Evolutionary conservation across 2,329 filamentous ascomycete species (phyloP).

Genomic region (Zasmidium cellare): DNA sequence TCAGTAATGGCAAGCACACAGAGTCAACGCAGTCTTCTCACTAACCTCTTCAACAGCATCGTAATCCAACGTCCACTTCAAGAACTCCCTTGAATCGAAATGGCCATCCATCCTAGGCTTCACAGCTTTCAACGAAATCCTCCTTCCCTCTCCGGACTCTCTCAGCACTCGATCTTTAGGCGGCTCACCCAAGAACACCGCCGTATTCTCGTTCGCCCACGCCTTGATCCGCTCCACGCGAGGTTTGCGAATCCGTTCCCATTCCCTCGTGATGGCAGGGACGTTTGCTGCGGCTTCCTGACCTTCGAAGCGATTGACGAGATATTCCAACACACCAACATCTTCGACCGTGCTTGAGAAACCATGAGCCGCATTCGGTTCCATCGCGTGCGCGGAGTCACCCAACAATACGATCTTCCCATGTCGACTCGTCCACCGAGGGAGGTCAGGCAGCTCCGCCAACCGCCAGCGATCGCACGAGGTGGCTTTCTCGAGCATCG

Average conservation of each 20-base stretch:
- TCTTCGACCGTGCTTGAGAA: conserved; percentile 12
- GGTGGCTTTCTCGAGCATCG: not conserved
- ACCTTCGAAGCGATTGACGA: conserved; percentile 1
- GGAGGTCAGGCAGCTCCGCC: conserved; percentile 6
- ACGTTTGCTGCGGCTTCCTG: not conserved
- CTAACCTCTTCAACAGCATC: conserved; percentile 12
- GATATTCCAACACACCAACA: conserved; percentile 6
- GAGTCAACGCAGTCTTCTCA: not conserved
- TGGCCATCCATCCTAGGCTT: conserved; percentile 3
- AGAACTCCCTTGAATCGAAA: conserved; percentile 2
- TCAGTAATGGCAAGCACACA: not conserved
- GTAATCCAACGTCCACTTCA: conserved; percentile 11
- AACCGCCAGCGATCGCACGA: conserved; percentile 13
- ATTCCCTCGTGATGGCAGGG: conserved; percentile 1
- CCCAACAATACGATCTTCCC: conserved; percentile 7
- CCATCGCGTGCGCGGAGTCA: conserved; percentile 12
- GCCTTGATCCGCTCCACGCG: conserved; percentile 8
- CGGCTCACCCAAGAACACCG: not conserved
- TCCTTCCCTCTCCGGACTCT: not conserved
- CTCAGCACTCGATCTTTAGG: not conserved
- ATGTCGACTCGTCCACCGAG: conserved; percentile 1
- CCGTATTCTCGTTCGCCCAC: conserved; percentile 4
- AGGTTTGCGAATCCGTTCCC: conserved; percentile 6
- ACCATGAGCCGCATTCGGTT: conserved; percentile 9
- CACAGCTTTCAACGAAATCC: not conserved